Evolutionary conservation across 2,329 filamentous ascomycete species (phyloP).

Genomic region (Fusarium sp.): DNA sequence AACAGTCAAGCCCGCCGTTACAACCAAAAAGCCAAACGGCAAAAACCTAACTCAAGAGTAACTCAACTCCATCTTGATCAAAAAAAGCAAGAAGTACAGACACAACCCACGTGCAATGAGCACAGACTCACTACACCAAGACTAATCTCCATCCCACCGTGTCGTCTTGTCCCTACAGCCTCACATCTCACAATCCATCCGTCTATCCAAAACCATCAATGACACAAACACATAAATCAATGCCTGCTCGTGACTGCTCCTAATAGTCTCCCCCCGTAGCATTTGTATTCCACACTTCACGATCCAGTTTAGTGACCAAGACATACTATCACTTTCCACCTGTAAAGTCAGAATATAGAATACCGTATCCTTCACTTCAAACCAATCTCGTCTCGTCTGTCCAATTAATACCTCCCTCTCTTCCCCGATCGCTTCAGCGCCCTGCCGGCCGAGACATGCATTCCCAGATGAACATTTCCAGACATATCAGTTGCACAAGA

Average conservation of each 20-base stretch:
- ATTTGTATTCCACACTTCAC: not conserved
- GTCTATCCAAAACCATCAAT: conserved; percentile 4
- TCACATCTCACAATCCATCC: conserved; percentile 20
- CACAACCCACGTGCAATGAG: conserved; percentile 20
- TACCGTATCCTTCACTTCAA: not conserved
- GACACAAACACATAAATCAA: not conserved
- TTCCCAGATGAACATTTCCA: conserved; percentile 13
- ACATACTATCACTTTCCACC: not conserved
- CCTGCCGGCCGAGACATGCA: conserved; percentile 39
- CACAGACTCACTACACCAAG: conserved; percentile 15
- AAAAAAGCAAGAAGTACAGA: conserved; percentile 7
- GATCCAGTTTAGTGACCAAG: not conserved
- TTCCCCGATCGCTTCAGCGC: conserved; percentile 29
- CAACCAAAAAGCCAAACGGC: not conserved
- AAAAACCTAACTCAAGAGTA: conserved; percentile 1
- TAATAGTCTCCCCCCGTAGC: not conserved
- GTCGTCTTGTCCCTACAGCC: not conserved
- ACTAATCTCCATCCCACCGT: conserved; percentile 1
- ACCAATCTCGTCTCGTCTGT: conserved; percentile 29
- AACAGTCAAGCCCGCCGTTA: not conserved
- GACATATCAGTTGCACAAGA: conserved; percentile 12
- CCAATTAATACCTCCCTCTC: conserved; percentile 30
- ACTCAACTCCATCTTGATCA: not conserved
- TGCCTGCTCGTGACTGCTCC: not conserved
- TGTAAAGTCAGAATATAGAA: not conserved